These are phyloP conservation scores for Tuber umbilicatum DNA, from an alignment of 495 filamentous ascomycete species.

Conservation along the genomic window DNA sequence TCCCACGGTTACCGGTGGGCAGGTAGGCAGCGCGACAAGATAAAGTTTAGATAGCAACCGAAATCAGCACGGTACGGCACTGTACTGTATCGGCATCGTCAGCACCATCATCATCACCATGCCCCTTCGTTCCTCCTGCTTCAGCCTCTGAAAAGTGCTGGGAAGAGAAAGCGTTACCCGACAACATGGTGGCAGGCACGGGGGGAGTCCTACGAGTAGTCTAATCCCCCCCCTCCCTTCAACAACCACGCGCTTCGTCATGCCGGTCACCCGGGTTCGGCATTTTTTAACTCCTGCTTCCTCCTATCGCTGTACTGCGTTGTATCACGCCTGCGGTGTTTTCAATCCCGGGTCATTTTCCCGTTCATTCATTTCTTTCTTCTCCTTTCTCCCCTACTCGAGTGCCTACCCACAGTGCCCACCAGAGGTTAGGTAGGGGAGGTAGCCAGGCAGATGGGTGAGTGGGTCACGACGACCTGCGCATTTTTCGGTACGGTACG, in stretches of 20 bases:
- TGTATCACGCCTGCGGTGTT: background rate
- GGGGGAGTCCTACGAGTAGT: no score
- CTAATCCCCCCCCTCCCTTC: no score
- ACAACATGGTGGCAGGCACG: background rate
- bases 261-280: background rate
- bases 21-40: no score
- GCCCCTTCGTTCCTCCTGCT: no score
- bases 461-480: background rate
- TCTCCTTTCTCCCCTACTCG: no score
- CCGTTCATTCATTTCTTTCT: background rate
- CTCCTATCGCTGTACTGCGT: background rate
- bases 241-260: background rate
- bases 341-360: background rate
- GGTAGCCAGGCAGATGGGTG: background rate
- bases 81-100: background rate
- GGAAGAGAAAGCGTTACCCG: background rate
- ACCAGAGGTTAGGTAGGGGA: background rate
- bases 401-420: no score
- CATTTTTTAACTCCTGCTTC: background rate
- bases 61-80: background rate
- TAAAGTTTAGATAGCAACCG: background rate
- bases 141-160: background rate
- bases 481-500: background rate
- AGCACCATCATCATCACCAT: no score
- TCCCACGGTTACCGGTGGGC: no score